Evolutionary conservation across 1,284 basidiomycete species (phyloP).

Genomic region (Rhodotorula sp.): DNA sequence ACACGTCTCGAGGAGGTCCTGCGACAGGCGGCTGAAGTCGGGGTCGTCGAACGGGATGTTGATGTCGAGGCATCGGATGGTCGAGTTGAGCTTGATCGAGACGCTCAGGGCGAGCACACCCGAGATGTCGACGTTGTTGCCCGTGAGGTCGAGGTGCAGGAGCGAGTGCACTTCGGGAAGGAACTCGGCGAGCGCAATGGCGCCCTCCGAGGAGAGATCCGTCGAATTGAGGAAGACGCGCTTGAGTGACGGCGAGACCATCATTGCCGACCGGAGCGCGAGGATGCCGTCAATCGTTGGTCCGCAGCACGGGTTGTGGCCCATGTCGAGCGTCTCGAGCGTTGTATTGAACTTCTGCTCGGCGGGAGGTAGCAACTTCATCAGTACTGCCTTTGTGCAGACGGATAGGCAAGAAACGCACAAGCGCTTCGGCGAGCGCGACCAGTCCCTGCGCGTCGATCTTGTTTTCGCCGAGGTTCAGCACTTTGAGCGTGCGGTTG

Average conservation of each 20-base stretch:
- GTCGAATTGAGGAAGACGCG: slow-evolving; percentile 89
- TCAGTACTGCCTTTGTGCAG: not conserved
- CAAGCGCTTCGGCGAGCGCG: slow-evolving; percentile 82
- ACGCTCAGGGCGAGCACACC: slow-evolving; percentile 89
- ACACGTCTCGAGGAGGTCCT: slow-evolving; percentile 63
- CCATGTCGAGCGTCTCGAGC: slow-evolving; percentile 90
- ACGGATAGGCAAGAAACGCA: slow-evolving; percentile 52
- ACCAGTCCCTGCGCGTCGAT: slow-evolving; percentile 81
- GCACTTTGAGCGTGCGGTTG: slow-evolving; percentile 89
- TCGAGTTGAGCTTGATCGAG: slow-evolving; percentile 76
- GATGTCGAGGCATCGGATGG: slow-evolving; percentile 88
- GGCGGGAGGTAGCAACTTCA: not conserved
- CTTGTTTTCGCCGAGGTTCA: slow-evolving; percentile 92
- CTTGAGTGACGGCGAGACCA: slow-evolving; percentile 87
- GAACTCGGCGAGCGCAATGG: slow-evolving; percentile 94
- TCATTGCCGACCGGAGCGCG: slow-evolving; percentile 86
- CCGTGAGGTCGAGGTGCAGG: slow-evolving; percentile 67
- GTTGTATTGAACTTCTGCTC: slow-evolving; percentile 88
- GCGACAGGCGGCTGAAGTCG: slow-evolving; percentile 67
- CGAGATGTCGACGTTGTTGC: slow-evolving; percentile 70
- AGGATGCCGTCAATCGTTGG: slow-evolving; percentile 83
- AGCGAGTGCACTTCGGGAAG: slow-evolving; percentile 84
- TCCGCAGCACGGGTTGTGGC: slow-evolving; percentile 89
- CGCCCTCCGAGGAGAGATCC: slow-evolving; percentile 75
- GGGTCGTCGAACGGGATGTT: slow-evolving; percentile 85